Base-by-base conservation (phyloP, 768 basidiomycete species). In the Fomitopsis serialis region DNA sequence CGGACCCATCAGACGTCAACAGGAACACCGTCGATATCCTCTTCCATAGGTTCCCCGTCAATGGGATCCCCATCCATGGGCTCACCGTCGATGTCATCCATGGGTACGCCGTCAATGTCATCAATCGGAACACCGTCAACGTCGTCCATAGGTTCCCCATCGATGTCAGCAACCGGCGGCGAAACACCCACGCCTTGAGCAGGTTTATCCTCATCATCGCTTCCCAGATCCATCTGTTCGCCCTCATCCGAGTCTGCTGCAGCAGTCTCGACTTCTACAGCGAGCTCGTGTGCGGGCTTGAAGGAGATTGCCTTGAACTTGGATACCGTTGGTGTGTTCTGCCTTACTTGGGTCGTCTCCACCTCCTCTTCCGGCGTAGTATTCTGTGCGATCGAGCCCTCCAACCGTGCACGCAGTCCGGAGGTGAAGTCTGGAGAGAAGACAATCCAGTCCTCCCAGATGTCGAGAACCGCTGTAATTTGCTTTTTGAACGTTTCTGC, bases 401-500 rank as follows among this genome's bases (percentile, higher is more conserved):
- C 90, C 46, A 98, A 76, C 52, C 93, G 75, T 50, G 69, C 70
- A 23, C 92, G 77, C 15, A 96, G 76, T 61, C 87, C 83, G 2
- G 77, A 64, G 0, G 89, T 94, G 62, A 89, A 90, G 51, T 95
- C 90, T 2, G 87, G 89, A 49, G 91, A 78, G 66, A 98, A 98
- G 29, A 98, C 90, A 54, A 98, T 95, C 94, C 95, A 96, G 66
- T 97, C 88, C 65, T 98, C 97, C 94, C 97, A 98, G 27, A 98
- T 87, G 63, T 98, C 95, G 5, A 98, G 78, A 17, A 98, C 84
- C 8, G 84, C 74, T 5, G 82, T 84, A 54, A 98, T 92, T 68
- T 98, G 92, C 59, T 87, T 87, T 73, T 89, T 95, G 78, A 98
- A 99, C 1, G 88, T 86, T 59, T 98, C 95, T 12, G 96, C 96